These are phyloP conservation scores for Fusarium zealandicum DNA, from an alignment of 2,329 filamentous ascomycete genomes.

Conservation along the genomic window DNA sequence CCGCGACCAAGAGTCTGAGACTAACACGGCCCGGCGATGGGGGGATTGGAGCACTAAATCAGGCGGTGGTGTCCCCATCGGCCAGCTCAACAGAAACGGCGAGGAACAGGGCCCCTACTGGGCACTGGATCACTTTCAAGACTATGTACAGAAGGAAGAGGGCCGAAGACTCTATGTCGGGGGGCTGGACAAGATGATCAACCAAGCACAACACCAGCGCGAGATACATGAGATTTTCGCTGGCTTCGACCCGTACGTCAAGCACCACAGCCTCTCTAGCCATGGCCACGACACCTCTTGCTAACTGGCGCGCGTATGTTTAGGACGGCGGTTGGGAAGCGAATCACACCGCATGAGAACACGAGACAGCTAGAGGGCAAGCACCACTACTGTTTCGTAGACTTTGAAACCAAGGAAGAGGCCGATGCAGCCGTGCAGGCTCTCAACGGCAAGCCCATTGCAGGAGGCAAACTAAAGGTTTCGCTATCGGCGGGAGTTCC, in stretches of 20 bases:
- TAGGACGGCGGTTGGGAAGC: slow-evolving; percentile 51
- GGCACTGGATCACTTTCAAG: slow-evolving; percentile 43
- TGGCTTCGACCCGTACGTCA: slow-evolving; percentile 47
- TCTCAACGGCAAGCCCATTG: slow-evolving; percentile 29
- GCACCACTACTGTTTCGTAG: slow-evolving; percentile 72
- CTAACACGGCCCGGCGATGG: slow-evolving; percentile 50
- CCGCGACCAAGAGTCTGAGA: slow-evolving; percentile 11
- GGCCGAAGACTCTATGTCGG: slow-evolving; percentile 58
- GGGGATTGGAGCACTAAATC: slow-evolving; percentile 50
- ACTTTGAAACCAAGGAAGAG: slow-evolving; percentile 63
- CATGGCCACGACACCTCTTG: too few relatives aligned
- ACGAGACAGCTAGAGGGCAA: slow-evolving; percentile 60
- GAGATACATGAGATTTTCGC: slow-evolving; percentile 57
- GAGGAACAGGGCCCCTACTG: slow-evolving; percentile 13
- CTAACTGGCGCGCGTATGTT: too few relatives aligned
- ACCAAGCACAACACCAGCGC: slow-evolving; percentile 55
- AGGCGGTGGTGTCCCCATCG: slow-evolving; percentile 9
- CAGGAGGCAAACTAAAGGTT: slow-evolving; percentile 13
- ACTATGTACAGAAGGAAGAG: slow-evolving; percentile 40
- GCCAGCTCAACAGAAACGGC: neutral
- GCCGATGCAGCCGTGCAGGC: slow-evolving; percentile 56
- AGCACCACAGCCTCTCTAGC: too few relatives aligned
- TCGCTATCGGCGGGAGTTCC: slow-evolving; percentile 8
- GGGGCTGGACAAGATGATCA: slow-evolving; percentile 57
- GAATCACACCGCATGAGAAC: slow-evolving; percentile 65